Base-by-base conservation (phyloP, 2,329 filamentous ascomycete species). In the Lasiodiplodia citricola region DNA sequence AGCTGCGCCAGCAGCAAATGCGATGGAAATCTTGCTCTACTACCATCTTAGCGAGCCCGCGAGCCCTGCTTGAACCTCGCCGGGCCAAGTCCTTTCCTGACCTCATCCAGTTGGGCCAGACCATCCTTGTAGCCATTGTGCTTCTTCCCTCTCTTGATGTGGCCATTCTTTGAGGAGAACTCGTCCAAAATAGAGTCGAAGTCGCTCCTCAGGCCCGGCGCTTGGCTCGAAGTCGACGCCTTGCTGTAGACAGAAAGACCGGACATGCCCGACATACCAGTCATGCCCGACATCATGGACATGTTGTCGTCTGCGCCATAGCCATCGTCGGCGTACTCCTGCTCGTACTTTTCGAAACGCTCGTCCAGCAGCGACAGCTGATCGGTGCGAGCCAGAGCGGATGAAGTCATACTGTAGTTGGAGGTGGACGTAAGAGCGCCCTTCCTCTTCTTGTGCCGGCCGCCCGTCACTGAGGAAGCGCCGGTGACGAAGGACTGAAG, bases 101-200 rank as follows among this genome's bases (percentile, higher is more conserved):
- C 91, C 81, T 98, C 95, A 72, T 98, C 96, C 70, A 98, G 84
- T 83, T 98, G 93, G 80, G 92, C 90, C 72, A 97, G 85, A 0
- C 96, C 96, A 70, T 87, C 92, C 77, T 92, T 91, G 72, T 91
- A 89, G 76, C 91, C 92, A 21, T 91, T 91, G 81, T 94, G 93
- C 83, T 94, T 95, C 23, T 93, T 87, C 66, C 86, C 81, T 54
- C 80, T 75, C 35, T 75, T 78, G 10, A 50, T 63, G 82, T 93
- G 94, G 2, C 91, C 91, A 28, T 86, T 86, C 80, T 89, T 90
- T 11, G 88, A 88, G 31, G 98, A 82, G 81, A 99, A 99, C 68
- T 97, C 94, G 77, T 98, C 95, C 85, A 99, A 89, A 77, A 98
- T 93, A 70, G 85, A 87, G 77, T 97, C 91, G 80, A 99, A 97